These are phyloP conservation scores for Nyssa sinensis DNA, from an alignment of 148 eudicot genomes.

Conservation along the genomic window DNA sequence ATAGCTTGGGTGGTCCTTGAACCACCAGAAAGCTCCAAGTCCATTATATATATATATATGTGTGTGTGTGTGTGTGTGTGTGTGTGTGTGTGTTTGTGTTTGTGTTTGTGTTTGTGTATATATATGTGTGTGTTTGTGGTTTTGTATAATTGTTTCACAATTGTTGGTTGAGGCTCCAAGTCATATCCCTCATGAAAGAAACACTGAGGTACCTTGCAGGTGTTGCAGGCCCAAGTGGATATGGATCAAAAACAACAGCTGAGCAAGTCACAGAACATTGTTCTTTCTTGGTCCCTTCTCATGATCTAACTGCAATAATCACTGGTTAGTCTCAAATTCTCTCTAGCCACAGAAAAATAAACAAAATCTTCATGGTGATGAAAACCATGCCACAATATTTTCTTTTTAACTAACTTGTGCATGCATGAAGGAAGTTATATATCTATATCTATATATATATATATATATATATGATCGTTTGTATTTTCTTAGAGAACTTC, in stretches of 20 bases:
- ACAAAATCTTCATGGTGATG: neutral
- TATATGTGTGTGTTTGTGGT: neutral
- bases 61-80: neutral
- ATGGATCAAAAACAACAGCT: constrained; percentile 88
- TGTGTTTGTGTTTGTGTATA: neutral
- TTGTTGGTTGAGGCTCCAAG: constrained; percentile 15
- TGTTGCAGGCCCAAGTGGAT: constrained; percentile 80
- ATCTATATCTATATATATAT: neutral
- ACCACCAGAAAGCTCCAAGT: neutral
- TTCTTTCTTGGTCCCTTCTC: constrained; percentile 29
- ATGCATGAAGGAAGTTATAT: too few species aligned
- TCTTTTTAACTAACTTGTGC: too few species aligned
- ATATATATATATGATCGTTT: neutral
- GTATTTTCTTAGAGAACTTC: too few species aligned
- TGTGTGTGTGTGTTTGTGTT: neutral
- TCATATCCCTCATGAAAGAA: constrained; percentile 51
- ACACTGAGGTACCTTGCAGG: constrained; percentile 77
- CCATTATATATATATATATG: constrained; percentile 16
- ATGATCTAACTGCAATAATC: constrained; percentile 82
- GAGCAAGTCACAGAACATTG: constrained; percentile 62
- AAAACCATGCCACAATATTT: neutral
- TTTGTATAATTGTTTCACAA: neutral
- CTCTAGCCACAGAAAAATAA: neutral
- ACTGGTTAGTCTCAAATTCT: constrained; percentile 47
- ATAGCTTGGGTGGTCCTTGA: constrained; percentile 5